phyloP scores from a whole-genome alignment of 805 yeast genomes.

The Nakazawaea laoshanensis region DNA sequence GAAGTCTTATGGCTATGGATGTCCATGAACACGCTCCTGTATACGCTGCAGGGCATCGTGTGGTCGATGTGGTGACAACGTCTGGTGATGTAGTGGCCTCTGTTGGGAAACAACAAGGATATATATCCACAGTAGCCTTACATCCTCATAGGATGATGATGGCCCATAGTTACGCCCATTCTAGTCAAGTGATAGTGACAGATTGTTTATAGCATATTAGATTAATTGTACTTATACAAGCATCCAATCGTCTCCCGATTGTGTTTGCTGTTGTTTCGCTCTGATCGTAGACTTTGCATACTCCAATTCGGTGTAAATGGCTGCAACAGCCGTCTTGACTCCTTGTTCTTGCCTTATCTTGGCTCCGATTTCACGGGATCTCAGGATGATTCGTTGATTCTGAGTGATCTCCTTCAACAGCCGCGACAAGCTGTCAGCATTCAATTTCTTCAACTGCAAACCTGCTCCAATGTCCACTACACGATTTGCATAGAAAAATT shows the following conservation, averaged over 20 bases:
- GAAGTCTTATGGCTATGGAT: slow-evolving; percentile 58
- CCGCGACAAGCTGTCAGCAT: slow-evolving; percentile 48
- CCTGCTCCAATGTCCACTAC: slow-evolving; percentile 91
- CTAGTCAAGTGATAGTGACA: slow-evolving; percentile 60
- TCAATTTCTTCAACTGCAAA: slow-evolving; percentile 57
- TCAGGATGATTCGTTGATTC: slow-evolving; percentile 56
- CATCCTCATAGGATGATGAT: slow-evolving; percentile 95
- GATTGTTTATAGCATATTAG: neutral
- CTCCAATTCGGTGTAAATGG: slow-evolving; percentile 72
- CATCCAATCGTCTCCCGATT: slow-evolving; percentile 10
- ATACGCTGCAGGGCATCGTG: slow-evolving; percentile 78
- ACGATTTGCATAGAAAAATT: slow-evolving; percentile 81
- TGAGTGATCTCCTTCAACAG: slow-evolving; percentile 66
- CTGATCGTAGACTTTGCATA: slow-evolving; percentile 58
- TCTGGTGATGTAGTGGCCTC: slow-evolving; percentile 65
- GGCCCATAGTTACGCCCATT: slow-evolving; percentile 79
- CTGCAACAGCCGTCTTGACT: slow-evolving; percentile 63
- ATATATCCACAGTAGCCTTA: slow-evolving; percentile 57
- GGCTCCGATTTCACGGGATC: slow-evolving; percentile 56
- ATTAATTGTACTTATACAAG: too few relatives aligned
- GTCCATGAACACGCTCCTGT: slow-evolving; percentile 97
- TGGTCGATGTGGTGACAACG: slow-evolving; percentile 77
- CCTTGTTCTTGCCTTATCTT: slow-evolving; percentile 72
- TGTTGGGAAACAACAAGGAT: slow-evolving; percentile 43
- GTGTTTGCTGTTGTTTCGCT: slow-evolving; percentile 22